phyloP scores from a whole-genome alignment of 2,329 filamentous ascomycete species.

The Trichoderma sp. region DNA sequence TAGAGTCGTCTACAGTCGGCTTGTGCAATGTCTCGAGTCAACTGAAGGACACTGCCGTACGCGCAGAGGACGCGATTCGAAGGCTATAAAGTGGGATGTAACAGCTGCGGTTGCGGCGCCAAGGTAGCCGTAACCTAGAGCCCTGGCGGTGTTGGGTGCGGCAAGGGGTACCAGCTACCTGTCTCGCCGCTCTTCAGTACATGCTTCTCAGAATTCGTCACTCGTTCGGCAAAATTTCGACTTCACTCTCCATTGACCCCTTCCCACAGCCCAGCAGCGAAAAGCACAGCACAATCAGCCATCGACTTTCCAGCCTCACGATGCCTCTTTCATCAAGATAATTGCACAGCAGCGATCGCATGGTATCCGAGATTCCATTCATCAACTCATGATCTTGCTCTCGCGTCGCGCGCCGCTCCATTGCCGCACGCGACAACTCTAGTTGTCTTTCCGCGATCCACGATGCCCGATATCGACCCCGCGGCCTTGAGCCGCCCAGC shows the following conservation, averaged over 20 bases:
- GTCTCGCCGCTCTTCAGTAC: slow-evolving; percentile 15
- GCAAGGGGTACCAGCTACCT: slow-evolving; percentile 28
- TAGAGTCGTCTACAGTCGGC: neutral
- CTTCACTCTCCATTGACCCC: slow-evolving; percentile 32
- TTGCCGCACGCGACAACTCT: slow-evolving; percentile 46
- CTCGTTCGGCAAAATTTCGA: slow-evolving; percentile 32
- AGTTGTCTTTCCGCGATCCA: slow-evolving; percentile 29
- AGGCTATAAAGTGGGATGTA: slow-evolving; percentile 16
- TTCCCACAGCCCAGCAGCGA: slow-evolving; percentile 24
- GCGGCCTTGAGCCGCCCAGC: slow-evolving; percentile 63
- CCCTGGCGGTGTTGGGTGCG: neutral
- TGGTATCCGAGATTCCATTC: slow-evolving; percentile 34
- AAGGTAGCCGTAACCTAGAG: slow-evolving; percentile 8
- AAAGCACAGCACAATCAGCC: slow-evolving; percentile 30
- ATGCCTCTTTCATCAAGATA: slow-evolving; percentile 46
- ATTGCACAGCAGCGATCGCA: slow-evolving; percentile 42
- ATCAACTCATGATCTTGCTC: slow-evolving; percentile 44
- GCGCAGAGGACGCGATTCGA: slow-evolving; percentile 13
- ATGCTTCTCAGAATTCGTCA: slow-evolving; percentile 23
- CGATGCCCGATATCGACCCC: slow-evolving; percentile 69
- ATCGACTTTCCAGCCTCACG: slow-evolving; percentile 41
- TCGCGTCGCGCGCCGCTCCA: slow-evolving; percentile 45
- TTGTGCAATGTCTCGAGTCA: slow-evolving; percentile 1
- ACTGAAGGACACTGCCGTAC: neutral
- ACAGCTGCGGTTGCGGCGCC: neutral